These are phyloP conservation scores for Apodospora peruviana DNA, from an alignment of 495 filamentous ascomycete genomes.

Conservation along the genomic window DNA sequence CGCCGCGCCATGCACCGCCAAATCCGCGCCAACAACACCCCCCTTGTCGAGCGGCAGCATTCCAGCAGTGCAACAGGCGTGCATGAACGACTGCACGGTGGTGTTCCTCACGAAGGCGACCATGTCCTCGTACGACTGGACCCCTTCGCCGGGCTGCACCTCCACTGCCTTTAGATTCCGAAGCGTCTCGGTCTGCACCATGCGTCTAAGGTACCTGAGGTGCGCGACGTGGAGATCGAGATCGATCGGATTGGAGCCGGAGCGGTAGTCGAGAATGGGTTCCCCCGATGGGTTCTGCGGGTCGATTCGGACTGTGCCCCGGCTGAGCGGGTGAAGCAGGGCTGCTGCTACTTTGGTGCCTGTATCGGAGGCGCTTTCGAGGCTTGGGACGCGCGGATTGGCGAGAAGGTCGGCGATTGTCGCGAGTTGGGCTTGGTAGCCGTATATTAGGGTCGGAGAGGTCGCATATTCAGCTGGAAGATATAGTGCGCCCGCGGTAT, in stretches of 20 bases:
- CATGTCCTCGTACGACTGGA: not conserved
- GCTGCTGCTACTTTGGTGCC: slow-evolving; percentile 9
- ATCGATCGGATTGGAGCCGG: slow-evolving; percentile 8
- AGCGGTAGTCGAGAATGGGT: slow-evolving; percentile 9
- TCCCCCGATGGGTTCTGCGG: not conserved
- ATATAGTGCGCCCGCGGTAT: not conserved
- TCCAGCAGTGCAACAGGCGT: slow-evolving; percentile 35
- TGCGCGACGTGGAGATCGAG: slow-evolving; percentile 17
- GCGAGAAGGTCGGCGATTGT: slow-evolving; percentile 7
- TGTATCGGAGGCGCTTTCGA: slow-evolving; percentile 17
- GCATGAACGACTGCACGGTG: slow-evolving; percentile 9
- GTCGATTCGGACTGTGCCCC: slow-evolving; percentile 12
- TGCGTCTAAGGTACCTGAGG: slow-evolving; percentile 13
- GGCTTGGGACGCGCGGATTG: slow-evolving; percentile 5
- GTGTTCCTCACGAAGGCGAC: not conserved
- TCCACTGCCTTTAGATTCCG: slow-evolving; percentile 5
- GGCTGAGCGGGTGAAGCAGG: slow-evolving; percentile 30
- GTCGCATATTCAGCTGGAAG: slow-evolving; percentile 7
- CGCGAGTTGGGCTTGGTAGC: slow-evolving; percentile 12
- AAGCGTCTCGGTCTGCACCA: slow-evolving; percentile 14
- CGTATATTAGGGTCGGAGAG: slow-evolving; percentile 5
- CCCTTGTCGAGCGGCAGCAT: slow-evolving; percentile 38
- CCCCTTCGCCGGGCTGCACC: slow-evolving; percentile 4
- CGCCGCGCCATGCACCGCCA: slow-evolving; percentile 50
- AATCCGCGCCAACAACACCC: slow-evolving; percentile 46